Evolutionary conservation across 257 asterid species (phyloP).

Genomic region (Pogostemon cablin): DNA sequence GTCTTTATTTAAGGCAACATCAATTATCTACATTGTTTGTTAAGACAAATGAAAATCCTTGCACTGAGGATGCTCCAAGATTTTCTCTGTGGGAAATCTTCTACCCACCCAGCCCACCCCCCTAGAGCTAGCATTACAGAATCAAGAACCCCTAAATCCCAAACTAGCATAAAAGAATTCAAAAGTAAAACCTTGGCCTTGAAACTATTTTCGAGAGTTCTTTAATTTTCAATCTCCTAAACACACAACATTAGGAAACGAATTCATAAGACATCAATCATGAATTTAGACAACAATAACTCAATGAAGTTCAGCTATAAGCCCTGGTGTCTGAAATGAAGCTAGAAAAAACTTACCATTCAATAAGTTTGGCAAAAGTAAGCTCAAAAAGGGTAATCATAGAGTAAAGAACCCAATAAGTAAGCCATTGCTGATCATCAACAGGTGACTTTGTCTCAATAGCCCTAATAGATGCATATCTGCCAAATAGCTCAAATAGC

Average conservation of each 20-base stretch:
- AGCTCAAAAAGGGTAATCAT: conserved; percentile 97
- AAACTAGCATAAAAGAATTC: conserved; percentile 3
- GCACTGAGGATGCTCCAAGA: no score
- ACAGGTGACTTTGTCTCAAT: conserved; percentile 83
- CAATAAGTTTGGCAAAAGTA: conserved; percentile 83
- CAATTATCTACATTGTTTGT: conserved; percentile 1
- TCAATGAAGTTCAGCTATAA: conserved; percentile 6
- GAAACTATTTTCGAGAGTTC: background rate
- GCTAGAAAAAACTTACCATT: conserved; percentile 56
- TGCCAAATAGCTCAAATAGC: conserved; percentile 39
- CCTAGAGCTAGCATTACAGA: background rate
- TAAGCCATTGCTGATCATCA: conserved; percentile 99
- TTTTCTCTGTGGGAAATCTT: background rate
- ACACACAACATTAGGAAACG: background rate
- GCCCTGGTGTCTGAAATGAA: background rate
- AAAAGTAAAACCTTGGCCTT: background rate
- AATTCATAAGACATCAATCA: background rate
- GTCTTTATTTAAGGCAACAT: background rate
- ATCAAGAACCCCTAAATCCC: conserved; percentile 6
- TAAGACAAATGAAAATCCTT: background rate
- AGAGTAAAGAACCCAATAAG: conserved; percentile 97
- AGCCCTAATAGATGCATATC: conserved; percentile 94
- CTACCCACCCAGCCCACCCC: background rate
- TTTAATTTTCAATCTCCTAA: background rate
- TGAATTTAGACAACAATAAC: background rate